Evolutionary conservation across 78 protist species (phyloP).

Genomic region (Dictyostelium purpureum): DNA sequence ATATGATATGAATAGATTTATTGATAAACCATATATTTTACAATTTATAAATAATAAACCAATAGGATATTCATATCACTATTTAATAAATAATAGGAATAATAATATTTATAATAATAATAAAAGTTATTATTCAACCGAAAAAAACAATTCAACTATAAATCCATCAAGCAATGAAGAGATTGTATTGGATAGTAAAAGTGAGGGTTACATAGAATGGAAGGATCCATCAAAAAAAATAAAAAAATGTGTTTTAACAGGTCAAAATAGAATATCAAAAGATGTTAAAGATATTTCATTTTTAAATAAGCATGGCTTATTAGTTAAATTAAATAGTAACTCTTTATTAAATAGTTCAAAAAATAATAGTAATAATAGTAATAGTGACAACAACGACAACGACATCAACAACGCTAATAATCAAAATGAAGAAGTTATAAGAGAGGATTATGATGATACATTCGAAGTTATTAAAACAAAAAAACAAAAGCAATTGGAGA

Average conservation of each 20-base stretch:
- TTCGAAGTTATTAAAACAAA: too few species aligned
- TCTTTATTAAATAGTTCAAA: not conserved
- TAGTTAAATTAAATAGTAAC: not conserved
- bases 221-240: not conserved
- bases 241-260: conserved; percentile 24
- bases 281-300: not conserved
- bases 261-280: not conserved
- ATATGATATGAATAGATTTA: too few species aligned
- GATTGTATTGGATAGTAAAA: not conserved
- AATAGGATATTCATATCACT: too few species aligned
- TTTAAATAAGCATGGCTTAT: conserved; percentile 15
- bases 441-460: too few species aligned
- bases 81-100: not conserved
- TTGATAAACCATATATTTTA: too few species aligned
- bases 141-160: not conserved
- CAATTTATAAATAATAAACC: too few species aligned
- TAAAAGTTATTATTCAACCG: not conserved
- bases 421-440: too few species aligned
- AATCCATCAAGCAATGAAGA: not conserved
- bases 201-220: not conserved
- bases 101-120: not conserved
- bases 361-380: not conserved
- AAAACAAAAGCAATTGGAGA: too few species aligned
- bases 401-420: not conserved
- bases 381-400: not conserved